Evolutionary conservation across 345 rosid species (phyloP), one percentile per base, ranked within the genome.

Genomic region (Camelina hispida): DNA sequence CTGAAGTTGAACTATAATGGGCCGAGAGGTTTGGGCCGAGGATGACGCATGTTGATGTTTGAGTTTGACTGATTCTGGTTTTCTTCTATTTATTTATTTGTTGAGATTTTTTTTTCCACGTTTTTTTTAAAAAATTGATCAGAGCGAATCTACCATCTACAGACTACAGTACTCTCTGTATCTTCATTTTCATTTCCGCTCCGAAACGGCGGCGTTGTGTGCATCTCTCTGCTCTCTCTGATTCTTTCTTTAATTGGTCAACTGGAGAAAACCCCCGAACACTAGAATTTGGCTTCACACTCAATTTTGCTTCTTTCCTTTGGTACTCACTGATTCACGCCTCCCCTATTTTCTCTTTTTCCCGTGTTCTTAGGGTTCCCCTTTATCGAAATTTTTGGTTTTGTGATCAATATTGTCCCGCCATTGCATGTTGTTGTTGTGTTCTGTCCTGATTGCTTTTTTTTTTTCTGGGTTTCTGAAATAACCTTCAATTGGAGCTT

Each of bases 381-480:
- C 30, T 32, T 0, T 43, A 32, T 55, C 44, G 65, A 56, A 32
- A 20, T 34, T 55, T 38, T 37, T 37, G 13, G 57, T 73, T 73
- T 73, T 73, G 30, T 63, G 12, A 53, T 73, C 20, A 28, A 4
- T 53, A 4, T 61, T 50, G 52, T 71, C 68, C 61, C 68, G 76
- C 75, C 75, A 71, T 50, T 71, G 75, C 68, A 71, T 71, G 68
- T 9, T 9, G 28, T 54, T 62, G 8, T 63, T 43, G 55, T 60
- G 47, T 40, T 61, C 30, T 23, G 32, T 23, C 23, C 51, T 70
- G 4, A 48, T 71, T 50, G 18, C 22, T 53, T 38, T 28, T 22
- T 61, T n/a, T 53, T 38, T 28, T 22, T 61, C n/a, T 50, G 54
- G 62, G 69, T 62, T 22, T 64, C 57, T 44, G 37, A 15, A 28